Conservation (phyloP, 2,329 filamentous ascomycete species). For the Calonectria hongkongensis region DNA sequence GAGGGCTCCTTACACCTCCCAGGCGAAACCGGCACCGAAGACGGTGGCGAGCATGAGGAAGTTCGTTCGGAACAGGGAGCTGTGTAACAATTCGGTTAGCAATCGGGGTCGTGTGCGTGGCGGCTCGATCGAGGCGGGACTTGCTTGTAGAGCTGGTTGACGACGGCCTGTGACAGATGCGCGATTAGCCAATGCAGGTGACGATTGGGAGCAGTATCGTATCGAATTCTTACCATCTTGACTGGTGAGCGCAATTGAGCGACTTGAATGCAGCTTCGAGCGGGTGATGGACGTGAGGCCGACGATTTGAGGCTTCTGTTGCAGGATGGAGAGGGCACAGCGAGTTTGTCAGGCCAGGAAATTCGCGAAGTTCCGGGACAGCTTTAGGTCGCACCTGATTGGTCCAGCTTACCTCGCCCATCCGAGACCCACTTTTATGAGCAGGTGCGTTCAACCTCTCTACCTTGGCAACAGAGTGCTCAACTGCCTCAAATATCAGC, state of each 20-base stretch:
- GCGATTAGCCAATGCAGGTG: slow-evolving; percentile 59
- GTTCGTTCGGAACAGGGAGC: slow-evolving; percentile 90
- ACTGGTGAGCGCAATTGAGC: slow-evolving; percentile 56
- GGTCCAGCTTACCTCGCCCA: slow-evolving; percentile 42
- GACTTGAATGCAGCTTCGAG: slow-evolving; percentile 51
- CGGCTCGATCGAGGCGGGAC: slow-evolving; percentile 53
- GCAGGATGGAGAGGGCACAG: slow-evolving; percentile 55
- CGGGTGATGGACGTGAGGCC: slow-evolving; percentile 53
- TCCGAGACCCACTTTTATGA: slow-evolving; percentile 50
- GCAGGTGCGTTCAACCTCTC: neutral
- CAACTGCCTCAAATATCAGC: no score
- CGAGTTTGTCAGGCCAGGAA: slow-evolving; percentile 59
- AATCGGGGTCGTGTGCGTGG: slow-evolving; percentile 42
- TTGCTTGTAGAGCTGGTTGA: slow-evolving; percentile 64
- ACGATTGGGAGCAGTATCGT: slow-evolving; percentile 2
- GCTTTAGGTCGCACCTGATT: slow-evolving; percentile 59
- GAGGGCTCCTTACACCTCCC: slow-evolving; percentile 86
- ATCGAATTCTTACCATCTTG: slow-evolving; percentile 61
- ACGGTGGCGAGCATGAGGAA: slow-evolving; percentile 89
- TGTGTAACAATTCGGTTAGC: slow-evolving; percentile 64
- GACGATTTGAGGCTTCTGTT: slow-evolving; percentile 54
- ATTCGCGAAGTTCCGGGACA: slow-evolving; percentile 59
- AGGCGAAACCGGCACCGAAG: slow-evolving; percentile 90
- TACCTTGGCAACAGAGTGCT: no score
- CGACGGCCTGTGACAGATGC: slow-evolving; percentile 60